Conservation (phyloP, 768 basidiomycete genomes). For the Xerocomellus intermedius region DNA sequence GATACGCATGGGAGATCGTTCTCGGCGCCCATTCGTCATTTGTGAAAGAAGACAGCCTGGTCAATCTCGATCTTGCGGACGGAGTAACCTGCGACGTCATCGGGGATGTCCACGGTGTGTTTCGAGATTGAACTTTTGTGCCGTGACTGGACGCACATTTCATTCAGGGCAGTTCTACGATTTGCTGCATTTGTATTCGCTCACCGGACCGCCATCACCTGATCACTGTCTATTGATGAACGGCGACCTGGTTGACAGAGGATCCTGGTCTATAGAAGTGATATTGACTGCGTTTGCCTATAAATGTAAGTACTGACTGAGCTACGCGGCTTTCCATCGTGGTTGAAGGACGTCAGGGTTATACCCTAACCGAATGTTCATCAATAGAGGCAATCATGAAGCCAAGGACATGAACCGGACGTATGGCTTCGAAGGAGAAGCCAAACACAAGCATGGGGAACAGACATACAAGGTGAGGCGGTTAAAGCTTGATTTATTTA, state of each 20-base stretch:
- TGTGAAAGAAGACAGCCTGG: conserved; percentile 75
- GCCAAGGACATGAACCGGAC: conserved; percentile 95
- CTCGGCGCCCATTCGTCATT: conserved; percentile 80
- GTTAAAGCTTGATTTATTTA: background rate
- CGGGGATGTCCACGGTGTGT: conserved; percentile 89
- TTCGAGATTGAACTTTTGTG: background rate
- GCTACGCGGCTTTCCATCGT: background rate
- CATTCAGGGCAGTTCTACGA: conserved; percentile 90
- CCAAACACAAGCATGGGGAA: conserved; percentile 94
- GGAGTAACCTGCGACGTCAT: conserved; percentile 90
- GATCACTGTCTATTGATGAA: conserved; percentile 90
- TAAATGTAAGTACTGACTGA: conserved; percentile 63
- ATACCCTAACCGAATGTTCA: conserved; percentile 83
- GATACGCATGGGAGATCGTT: conserved; percentile 95
- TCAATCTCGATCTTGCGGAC: conserved; percentile 69
- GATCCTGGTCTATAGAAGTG: conserved; percentile 94
- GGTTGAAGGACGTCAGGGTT: conserved; percentile 59
- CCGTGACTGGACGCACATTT: conserved; percentile 3
- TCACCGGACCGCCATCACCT: conserved; percentile 83
- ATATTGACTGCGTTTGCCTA: conserved; percentile 91
- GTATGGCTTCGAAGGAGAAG: conserved; percentile 95
- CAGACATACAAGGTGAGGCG: conserved; percentile 79
- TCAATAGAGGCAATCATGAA: conserved; percentile 97
- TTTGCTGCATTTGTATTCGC: conserved; percentile 77
- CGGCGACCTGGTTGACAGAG: conserved; percentile 95